Percentiles rank a stretch among this genome's conserved stretches.
Conservation (phyloP, 108 stramenopile species). For the Chaetoceros muelleri region DNA sequence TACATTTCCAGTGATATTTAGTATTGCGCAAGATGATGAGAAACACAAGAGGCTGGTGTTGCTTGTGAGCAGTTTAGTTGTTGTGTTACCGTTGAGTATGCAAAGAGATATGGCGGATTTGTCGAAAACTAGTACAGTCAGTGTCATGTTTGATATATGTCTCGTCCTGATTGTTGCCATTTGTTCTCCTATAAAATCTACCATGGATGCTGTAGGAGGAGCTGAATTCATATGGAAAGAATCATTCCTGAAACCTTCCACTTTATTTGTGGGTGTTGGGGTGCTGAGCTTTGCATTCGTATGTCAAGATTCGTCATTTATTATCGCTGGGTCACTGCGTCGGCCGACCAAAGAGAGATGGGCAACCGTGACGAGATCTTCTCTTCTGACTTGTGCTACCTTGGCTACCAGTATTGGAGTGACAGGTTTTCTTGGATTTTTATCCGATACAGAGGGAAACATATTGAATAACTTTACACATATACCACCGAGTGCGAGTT, state of each 20-base stretch:
- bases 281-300: conserved; percentile 83
- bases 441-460: conserved; percentile 47
- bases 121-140: conserved; percentile 54
- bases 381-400: conserved; percentile 32
- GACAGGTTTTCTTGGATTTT: conserved; percentile 59
- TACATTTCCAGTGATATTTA: conserved; percentile 51
- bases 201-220: conserved; percentile 14
- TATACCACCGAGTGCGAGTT: not conserved
- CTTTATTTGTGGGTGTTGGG: conserved; percentile 73
- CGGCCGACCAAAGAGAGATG: conserved; percentile 61
- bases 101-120: conserved; percentile 82
- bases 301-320: conserved; percentile 77
- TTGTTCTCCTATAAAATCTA: conserved; percentile 22
- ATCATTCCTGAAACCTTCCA: conserved; percentile 22
- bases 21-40: conserved; percentile 32
- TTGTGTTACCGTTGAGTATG: conserved; percentile 57
- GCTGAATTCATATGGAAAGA: conserved; percentile 17
- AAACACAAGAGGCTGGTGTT: conserved; percentile 35
- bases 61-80: conserved; percentile 36
- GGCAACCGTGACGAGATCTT: conserved; percentile 38
- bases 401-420: conserved; percentile 42
- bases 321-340: conserved; percentile 69
- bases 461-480: conserved; percentile 48
- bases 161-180: conserved; percentile 42
- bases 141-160: conserved; percentile 44